Evolutionary conservation across 2,329 filamentous ascomycete species (phyloP), one percentile per base, ranked within the genome.

Genomic region (Hymenoscyphus linearis): DNA sequence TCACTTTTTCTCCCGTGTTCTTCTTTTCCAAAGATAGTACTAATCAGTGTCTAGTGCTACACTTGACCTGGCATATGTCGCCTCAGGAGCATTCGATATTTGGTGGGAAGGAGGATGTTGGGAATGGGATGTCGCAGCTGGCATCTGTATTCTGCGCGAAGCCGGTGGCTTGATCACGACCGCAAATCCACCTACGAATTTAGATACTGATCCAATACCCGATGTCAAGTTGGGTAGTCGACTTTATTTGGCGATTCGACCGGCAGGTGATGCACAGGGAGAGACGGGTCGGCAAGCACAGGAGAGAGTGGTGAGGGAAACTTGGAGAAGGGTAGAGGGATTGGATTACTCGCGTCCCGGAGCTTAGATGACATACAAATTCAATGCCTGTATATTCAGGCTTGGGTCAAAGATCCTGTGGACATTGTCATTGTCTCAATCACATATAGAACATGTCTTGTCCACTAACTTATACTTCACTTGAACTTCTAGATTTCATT

Each of bases 31-130:
- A 31, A 14, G 36, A 13, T 26, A 7, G n/a, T 27, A 9, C 25
- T 60, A 27, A 40, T 37, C 18, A 13, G n/a, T 9, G 3, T 9
- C 9, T 12, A 88, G 87, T 69, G 89, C 89, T 9, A 90, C 89
- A 1, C 71, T 92, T 59, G 89, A 91, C 73, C 74, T 92, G 55
- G 88, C 88, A 0, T 92, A 91, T 71, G 84, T 85, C 10, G 89
- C 89, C 13, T 89, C 89, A 81, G 89, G 89, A 0, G 79, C 85
- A 0, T 86, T 91, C 66, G 89, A 92, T 74, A 90, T 91, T 12
- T 91, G 89, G 88, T 92, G 88, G 88, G 88, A 92, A 71, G 89
- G 88, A 2, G 88, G 88, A 0, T 91, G 88, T 69, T 91, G 88
- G 88, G 89, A 91, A 74, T 92, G 89, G 85, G 89, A 92, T 66